phyloP scores from a whole-genome alignment of 768 basidiomycete species.

The Leucosporidium scottii region DNA sequence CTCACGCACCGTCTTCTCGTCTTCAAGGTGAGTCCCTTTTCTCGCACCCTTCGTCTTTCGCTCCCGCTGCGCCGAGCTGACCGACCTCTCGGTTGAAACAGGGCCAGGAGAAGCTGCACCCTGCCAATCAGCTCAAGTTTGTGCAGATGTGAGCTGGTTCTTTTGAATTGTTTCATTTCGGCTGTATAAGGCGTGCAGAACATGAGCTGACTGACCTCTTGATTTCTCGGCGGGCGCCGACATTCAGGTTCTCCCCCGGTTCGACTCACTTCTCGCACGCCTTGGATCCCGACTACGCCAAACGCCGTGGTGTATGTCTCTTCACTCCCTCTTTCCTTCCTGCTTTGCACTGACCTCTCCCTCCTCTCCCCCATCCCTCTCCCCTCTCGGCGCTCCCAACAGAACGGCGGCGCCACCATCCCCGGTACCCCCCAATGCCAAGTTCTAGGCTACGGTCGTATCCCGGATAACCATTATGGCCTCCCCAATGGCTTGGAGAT shows the following conservation, averaged over 20 bases:
- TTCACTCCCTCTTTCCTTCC: background rate
- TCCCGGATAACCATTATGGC: conserved; percentile 6
- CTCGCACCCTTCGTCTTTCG: too few relatives aligned
- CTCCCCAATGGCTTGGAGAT: conserved; percentile 3
- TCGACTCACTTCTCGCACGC: conserved; percentile 14
- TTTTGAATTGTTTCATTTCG: too few relatives aligned
- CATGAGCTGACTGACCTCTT: too few relatives aligned
- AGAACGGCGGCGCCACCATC: conserved; percentile 8
- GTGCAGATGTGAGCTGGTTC: conserved; percentile 6
- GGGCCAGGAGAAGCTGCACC: conserved; percentile 12
- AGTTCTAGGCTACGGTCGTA: conserved; percentile 4
- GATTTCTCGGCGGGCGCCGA: background rate
- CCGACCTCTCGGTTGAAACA: background rate
- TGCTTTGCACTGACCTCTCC: background rate
- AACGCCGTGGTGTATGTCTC: conserved; percentile 2
- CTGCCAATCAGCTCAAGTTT: conserved; percentile 11
- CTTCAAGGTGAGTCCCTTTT: background rate
- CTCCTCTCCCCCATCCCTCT: background rate
- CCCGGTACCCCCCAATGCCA: conserved; percentile 6
- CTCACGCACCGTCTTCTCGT: conserved; percentile 11
- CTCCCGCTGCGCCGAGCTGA: background rate
- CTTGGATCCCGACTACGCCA: conserved; percentile 9
- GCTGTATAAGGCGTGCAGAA: too few relatives aligned
- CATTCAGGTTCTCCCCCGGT: conserved; percentile 3
- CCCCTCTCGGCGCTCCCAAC: background rate